Evolutionary conservation across 768 basidiomycete species (phyloP), one percentile per base, ranked within the genome.

Genomic region (Lentinula detonsa): DNA sequence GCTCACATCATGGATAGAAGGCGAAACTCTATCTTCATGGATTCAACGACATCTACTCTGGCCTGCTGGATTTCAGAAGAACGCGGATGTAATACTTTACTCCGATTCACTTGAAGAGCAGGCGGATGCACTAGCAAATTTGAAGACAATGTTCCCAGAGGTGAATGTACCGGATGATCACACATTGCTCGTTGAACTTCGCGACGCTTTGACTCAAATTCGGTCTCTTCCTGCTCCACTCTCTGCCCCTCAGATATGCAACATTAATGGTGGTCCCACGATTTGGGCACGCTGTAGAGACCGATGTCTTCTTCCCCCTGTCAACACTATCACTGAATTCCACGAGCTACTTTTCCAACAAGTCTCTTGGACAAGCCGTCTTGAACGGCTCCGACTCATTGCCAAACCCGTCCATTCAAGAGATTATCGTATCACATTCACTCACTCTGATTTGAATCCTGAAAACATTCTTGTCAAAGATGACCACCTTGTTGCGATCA

Each of bases 401-500:
- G 43, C 57, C 18, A 15, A 43, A 50, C 34, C 59, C 1, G 55
- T 56, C 10, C 55, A 61, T 34, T 49, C 48, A 28, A 53, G 10
- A 62, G 46, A 42, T 31, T 46, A 62, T 49, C 48, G 21, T 23
- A 54, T 65, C 23, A 60, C 63, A 28, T 68, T 71, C 59, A 54
- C 65, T 5, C 71, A 73, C 59, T 64, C 62, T 3, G 71, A 72
- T 57, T 31, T 71, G 5, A 57, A 52, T 15, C 63, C 66, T 13
- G 46, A 63, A 23, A 70, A 71, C 50, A 69, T 72, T 45, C 56
- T 72, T 21, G 66, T 68, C 53, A 59, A 67, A 34, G 62, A 64
- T 49, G 67, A 67, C 1, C 62, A 62, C 5, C 61, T 72, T 39
- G 64, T 61, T 4, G 67, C 64, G 15, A 66, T 72, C 34, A 66